Conservation (phyloP, 495 filamentous ascomycete species). For the Hypoxylon rickii region DNA sequence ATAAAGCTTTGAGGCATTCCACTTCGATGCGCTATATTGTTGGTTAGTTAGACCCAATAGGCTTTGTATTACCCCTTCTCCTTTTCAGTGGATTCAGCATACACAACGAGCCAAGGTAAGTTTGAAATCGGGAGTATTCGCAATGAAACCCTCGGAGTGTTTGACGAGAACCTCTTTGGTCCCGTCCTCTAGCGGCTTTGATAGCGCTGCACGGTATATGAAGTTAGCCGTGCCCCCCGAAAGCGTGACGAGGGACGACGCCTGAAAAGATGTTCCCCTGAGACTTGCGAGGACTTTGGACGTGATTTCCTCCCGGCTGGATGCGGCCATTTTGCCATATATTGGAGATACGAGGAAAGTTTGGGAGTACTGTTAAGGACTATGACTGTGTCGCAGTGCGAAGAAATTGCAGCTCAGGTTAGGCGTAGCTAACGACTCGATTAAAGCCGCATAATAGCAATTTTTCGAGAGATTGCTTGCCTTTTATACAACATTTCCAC, state of each 20-base stretch:
- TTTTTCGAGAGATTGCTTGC: no score
- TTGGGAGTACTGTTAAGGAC: no score
- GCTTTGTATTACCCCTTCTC: no score
- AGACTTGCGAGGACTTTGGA: conserved; percentile 39
- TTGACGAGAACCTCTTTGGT: conserved; percentile 57
- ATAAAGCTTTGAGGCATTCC: conserved; percentile 39
- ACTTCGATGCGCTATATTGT: conserved; percentile 44
- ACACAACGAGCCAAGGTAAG: conserved; percentile 58
- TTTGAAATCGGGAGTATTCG: conserved; percentile 52
- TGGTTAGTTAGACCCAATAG: no score
- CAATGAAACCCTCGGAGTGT: conserved; percentile 57
- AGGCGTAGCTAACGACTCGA: no score
- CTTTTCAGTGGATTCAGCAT: conserved; percentile 22
- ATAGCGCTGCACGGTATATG: conserved; percentile 58
- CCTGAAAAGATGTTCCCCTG: conserved; percentile 52
- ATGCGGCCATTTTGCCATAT: conserved; percentile 11
- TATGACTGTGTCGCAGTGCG: no score
- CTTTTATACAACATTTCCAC: no score
- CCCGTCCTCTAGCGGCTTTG: conserved; percentile 43
- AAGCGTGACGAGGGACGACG: conserved; percentile 51
- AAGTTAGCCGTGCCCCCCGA: conserved; percentile 65
- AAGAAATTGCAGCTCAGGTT: no score
- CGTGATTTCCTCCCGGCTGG: conserved; percentile 27
- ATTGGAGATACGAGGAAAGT: background rate
- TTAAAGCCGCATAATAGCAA: no score